Percentiles rank a stretch among this genome's conserved stretches.
phyloP scores from a whole-genome alignment of 1,284 basidiomycete species.

The Cutaneotrichosporon daszewskae region DNA sequence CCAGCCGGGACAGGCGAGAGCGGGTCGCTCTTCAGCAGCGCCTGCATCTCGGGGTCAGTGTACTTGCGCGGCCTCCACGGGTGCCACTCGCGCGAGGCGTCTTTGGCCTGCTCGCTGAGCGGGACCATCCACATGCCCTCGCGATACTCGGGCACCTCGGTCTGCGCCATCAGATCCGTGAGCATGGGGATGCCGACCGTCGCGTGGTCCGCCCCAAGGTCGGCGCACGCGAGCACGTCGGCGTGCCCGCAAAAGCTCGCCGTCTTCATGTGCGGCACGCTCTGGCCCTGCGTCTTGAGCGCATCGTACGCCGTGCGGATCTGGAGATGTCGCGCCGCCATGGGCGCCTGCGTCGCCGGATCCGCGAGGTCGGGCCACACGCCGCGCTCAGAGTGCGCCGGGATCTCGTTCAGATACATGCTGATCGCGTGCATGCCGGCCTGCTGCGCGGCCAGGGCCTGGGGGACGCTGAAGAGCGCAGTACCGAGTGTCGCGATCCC shows the following conservation, averaged over 20 bases:
- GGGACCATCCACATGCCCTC: constrained; percentile 11
- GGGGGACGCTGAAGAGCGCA: constrained; percentile 29
- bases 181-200: constrained; percentile 17
- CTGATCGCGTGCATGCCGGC: constrained; percentile 37
- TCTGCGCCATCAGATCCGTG: constrained; percentile 11
- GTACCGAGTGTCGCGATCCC: constrained; percentile 40
- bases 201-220: constrained; percentile 24
- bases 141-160: constrained; percentile 11
- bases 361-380: constrained; percentile 25
- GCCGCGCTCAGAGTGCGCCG: constrained; percentile 12
- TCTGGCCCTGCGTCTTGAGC: constrained; percentile 23
- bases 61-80: constrained; percentile 16
- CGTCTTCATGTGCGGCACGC: constrained; percentile 31
- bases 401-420: constrained; percentile 33
- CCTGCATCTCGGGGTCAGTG: constrained; percentile 5
- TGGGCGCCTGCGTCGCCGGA: constrained; percentile 16
- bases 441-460: constrained; percentile 38
- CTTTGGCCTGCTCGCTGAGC: constrained; percentile 7
- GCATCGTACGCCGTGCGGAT: constrained; percentile 30
- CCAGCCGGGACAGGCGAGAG: constrained; percentile 6
- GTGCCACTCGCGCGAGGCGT: constrained; percentile 2
- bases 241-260: constrained; percentile 20
- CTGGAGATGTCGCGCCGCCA: constrained; percentile 27
- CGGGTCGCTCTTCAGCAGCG: constrained; percentile 8
- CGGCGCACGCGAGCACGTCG: constrained; percentile 19